Base-by-base conservation (phyloP, 805 yeast genomes). In the Isabelozyma pseudorhagii region DNA sequence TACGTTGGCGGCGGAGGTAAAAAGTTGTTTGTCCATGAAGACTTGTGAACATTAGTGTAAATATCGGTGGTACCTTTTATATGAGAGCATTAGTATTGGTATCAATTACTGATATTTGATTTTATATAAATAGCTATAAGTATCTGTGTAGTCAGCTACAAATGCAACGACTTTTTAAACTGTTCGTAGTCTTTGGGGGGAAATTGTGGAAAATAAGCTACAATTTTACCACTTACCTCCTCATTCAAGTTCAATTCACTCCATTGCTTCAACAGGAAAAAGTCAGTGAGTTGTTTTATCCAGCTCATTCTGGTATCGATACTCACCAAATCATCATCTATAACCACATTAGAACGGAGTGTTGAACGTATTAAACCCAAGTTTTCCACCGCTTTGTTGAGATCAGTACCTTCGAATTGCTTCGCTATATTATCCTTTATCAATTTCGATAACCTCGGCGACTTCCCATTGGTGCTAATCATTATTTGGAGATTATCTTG, bases 1-100 rank as follows among this genome's bases (percentile, higher is more conserved):
- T 96, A 94, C 64, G 75, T 84, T 25, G 98, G 98, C 25, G 96
- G 91, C 17, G 98, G 98, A 38, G 99, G 99, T 25, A 62, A 78
- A 8, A 83, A 81, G 65, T 82, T 78, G 3, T 94, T 89, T 73
- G 79, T 83, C 43, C 98, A 93, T 62, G 83, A 83, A 58, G 82
- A 83, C 56, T 60, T 84, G 40, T 80, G n/a, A 13, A 31, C 36
- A 21, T 21, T 21, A 21, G 25, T 21, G 25, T 21, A 21, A 21
- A 21, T 21, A 21, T 21, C 25, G 25, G 25, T 6, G 1, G 25
- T 21, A 21, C 6, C 25, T 21, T 21, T 6, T 21, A 6, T 21
- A 6, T 21, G 6, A 21, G 25, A 21, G 25, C 25, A 21, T 21
- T 21, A 21, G 25, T 21, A 21, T 21, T 15, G 6, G 25, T 21